Evolutionary conservation across 441 rosid genomes (phyloP).

Genomic region (Hura crepitans): DNA sequence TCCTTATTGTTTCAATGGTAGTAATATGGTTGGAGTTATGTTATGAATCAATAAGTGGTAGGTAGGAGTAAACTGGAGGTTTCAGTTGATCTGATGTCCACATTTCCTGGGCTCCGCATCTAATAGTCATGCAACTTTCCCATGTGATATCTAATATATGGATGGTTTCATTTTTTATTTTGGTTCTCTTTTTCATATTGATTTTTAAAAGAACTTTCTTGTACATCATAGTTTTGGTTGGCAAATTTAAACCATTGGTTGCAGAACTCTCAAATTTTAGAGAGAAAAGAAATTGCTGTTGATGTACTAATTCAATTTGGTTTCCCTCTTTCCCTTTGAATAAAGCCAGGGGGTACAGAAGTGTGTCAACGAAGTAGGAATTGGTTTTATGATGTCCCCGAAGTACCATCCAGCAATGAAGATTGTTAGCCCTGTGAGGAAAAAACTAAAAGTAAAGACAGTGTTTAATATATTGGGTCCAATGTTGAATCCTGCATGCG

Average conservation of each 20-base stretch:
- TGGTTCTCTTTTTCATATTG: background rate
- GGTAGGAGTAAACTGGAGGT: background rate
- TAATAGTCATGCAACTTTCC: background rate
- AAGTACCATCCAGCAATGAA: conserved; percentile 90
- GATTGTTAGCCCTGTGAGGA: conserved; percentile 77
- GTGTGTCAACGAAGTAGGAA: conserved; percentile 86
- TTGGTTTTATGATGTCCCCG: conserved; percentile 94
- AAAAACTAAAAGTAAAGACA: conserved; percentile 75
- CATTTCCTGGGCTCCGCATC: background rate
- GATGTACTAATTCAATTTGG: background rate
- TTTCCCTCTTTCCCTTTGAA: background rate
- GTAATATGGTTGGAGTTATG: background rate
- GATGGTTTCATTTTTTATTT: background rate
- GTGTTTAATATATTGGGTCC: conserved; percentile 91
- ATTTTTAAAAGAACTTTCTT: background rate
- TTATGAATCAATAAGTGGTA: background rate
- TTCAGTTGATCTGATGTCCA: background rate
- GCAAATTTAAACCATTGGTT: background rate
- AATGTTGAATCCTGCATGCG: conserved; percentile 85
- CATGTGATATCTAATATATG: background rate
- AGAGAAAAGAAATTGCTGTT: background rate
- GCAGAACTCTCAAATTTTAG: background rate
- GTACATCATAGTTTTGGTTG: background rate
- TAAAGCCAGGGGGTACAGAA: conserved; percentile 54
- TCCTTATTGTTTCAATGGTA: background rate